A percentile compares a stretch with the other conserved stretches of the same genome.
These are phyloP conservation scores for Zasmidium cellare DNA, from an alignment of 2,329 filamentous ascomycete genomes.

Conservation along the genomic window DNA sequence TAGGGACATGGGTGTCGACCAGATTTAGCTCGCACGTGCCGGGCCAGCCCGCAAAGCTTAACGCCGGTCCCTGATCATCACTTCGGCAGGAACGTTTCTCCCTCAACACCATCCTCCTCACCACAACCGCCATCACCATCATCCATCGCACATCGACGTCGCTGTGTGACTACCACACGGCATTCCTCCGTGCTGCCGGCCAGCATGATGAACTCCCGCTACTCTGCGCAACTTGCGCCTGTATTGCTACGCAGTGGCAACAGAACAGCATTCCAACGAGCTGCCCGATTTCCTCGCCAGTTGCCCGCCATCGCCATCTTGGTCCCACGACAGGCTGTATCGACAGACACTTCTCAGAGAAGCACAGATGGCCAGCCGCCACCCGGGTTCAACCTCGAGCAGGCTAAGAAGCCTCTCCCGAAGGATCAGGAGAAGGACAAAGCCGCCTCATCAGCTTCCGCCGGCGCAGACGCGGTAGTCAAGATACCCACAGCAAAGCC, in stretches of 20 bases:
- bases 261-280: constrained; percentile 42
- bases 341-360: constrained; percentile 60
- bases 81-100: background rate
- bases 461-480: constrained; percentile 23
- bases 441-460: constrained; percentile 23
- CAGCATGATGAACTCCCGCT: constrained; percentile 47
- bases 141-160: background rate
- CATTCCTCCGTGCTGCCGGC: constrained; percentile 25
- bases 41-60: background rate
- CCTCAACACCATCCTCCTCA: constrained; percentile 10
- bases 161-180: constrained; percentile 9
- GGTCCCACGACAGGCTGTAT: constrained; percentile 51
- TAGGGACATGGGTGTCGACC: no score
- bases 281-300: constrained; percentile 49
- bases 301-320: constrained; percentile 60
- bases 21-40: background rate
- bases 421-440: constrained; percentile 52
- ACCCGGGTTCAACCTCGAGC: constrained; percentile 85
- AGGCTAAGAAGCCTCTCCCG: constrained; percentile 80
- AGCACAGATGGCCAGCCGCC: constrained; percentile 58
- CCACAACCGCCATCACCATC: constrained; percentile 1
- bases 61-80: background rate
- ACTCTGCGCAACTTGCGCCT: constrained; percentile 47
- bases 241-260: constrained; percentile 47
- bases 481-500: constrained; percentile 40